phyloP scores from a whole-genome alignment of 164 flowering plant genomes.

The Magnolia officinalis region DNA sequence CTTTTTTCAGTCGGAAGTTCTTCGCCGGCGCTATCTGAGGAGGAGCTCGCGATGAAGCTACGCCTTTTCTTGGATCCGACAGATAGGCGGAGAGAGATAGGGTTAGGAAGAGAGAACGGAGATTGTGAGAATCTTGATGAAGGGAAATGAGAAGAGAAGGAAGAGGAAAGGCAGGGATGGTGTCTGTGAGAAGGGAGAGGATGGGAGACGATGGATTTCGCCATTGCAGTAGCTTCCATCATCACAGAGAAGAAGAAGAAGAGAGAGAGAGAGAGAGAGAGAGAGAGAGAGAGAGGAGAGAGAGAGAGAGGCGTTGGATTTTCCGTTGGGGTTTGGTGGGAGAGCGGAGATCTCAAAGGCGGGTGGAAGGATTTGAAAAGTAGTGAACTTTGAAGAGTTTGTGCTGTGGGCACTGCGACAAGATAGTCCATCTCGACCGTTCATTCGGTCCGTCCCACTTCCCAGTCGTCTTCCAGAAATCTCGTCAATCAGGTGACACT shows the following conservation, averaged over 20 bases:
- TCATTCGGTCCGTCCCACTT: too few relatives aligned
- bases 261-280: background rate
- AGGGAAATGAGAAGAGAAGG: background rate
- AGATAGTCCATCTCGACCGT: too few relatives aligned
- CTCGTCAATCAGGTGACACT: too few relatives aligned
- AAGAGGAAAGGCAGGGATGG: conserved; percentile 5
- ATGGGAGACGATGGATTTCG: conserved; percentile 11
- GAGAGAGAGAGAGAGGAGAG: background rate
- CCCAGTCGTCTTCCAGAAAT: too few relatives aligned
- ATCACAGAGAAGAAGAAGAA: background rate
- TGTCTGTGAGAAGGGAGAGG: background rate
- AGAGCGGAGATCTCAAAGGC: conserved; percentile 5
- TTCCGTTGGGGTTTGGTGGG: background rate
- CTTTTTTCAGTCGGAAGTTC: conserved; percentile 31
- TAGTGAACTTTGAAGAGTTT: too few relatives aligned
- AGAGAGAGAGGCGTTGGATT: background rate
- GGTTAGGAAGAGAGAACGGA: conserved; percentile 6
- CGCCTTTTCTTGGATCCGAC: background rate
- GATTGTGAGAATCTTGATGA: conserved; percentile 1
- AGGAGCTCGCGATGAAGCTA: conserved; percentile 7
- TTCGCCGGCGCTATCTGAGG: conserved; percentile 10
- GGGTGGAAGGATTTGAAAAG: background rate
- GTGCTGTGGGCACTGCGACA: too few relatives aligned
- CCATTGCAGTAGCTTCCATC: conserved; percentile 23
- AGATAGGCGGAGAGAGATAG: conserved; percentile 4